phyloP scores from a whole-genome alignment of 805 yeast genomes.

The Cyberlindnera meyerae region DNA sequence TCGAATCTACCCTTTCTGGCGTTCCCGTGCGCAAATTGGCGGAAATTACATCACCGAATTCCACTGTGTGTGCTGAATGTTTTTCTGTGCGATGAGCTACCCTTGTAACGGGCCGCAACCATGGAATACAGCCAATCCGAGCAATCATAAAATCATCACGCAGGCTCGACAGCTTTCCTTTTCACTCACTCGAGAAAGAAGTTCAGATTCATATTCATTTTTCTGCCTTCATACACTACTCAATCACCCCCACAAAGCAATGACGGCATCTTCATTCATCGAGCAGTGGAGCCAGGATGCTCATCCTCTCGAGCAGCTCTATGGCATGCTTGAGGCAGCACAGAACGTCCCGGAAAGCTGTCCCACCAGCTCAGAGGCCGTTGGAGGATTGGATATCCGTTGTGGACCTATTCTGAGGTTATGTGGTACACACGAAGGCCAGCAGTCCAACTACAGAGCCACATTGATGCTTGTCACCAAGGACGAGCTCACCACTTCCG shows the following conservation, averaged over 20 bases:
- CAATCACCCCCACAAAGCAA: not conserved
- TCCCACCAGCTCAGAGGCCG: constrained; percentile 9
- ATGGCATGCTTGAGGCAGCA: constrained; percentile 7
- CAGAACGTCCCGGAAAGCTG: constrained; percentile 10
- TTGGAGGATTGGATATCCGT: constrained; percentile 36
- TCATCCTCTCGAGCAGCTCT: constrained; percentile 11
- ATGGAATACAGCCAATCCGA: constrained; percentile 5
- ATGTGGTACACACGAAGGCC: constrained; percentile 54
- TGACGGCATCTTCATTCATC: constrained; percentile 2
- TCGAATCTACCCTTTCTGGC: too few species aligned
- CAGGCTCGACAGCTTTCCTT: too few species aligned
- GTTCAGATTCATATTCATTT: too few species aligned
- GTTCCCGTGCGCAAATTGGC: not conserved
- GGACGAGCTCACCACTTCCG: constrained; percentile 31
- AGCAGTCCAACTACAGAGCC: constrained; percentile 54
- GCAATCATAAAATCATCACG: constrained; percentile 5
- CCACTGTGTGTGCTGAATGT: too few species aligned
- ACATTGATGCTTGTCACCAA: constrained; percentile 58
- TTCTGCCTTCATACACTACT: too few species aligned
- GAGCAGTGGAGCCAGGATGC: constrained; percentile 11
- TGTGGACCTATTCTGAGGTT: constrained; percentile 80
- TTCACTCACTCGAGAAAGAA: too few species aligned
- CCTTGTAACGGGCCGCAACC: not conserved
- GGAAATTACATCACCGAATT: constrained; percentile 2
- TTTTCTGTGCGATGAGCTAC: not conserved